These are phyloP conservation scores for Terfezia claveryi DNA, from an alignment of 495 filamentous ascomycete species.

Conservation along the genomic window DNA sequence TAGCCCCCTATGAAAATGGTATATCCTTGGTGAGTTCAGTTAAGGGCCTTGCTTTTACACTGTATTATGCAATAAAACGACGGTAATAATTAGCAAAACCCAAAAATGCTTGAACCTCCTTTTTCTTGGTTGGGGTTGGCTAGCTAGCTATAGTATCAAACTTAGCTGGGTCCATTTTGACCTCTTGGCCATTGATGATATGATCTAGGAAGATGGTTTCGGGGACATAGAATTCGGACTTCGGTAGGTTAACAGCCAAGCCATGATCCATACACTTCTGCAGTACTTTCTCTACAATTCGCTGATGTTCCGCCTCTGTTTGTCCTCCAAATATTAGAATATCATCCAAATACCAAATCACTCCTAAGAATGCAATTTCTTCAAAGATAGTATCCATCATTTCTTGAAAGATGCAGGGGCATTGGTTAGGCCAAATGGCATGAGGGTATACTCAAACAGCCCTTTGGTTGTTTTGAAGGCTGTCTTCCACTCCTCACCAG, in stretches of 20 bases:
- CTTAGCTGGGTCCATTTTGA: conserved; percentile 4
- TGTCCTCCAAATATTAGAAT: conserved; percentile 19
- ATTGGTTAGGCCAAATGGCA: conserved; percentile 19
- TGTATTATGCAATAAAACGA: not conserved
- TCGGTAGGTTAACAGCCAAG: not conserved
- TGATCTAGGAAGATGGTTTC: conserved; percentile 6
- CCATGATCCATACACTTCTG: not conserved
- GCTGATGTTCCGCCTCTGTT: conserved; percentile 3
- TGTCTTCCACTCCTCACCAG: conserved; percentile 20
- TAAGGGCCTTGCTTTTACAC: not conserved
- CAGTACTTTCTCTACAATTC: conserved; percentile 9
- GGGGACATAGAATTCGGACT: conserved; percentile 1
- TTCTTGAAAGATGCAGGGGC: conserved; percentile 14
- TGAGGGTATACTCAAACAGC: conserved; percentile 17
- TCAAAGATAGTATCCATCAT: conserved; percentile 16
- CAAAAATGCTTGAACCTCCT: conserved; percentile 11
- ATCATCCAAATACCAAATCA: conserved; percentile 20
- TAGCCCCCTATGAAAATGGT: not conserved
- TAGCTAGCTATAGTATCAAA: conserved; percentile 1
- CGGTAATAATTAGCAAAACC: conserved; percentile 12
- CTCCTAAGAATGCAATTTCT: conserved; percentile 9
- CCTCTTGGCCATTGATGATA: not conserved
- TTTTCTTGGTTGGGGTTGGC: conserved; percentile 1
- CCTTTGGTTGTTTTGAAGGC: conserved; percentile 18
- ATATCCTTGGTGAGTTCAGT: conserved; percentile 1